Evolutionary conservation across 768 basidiomycete species (phyloP).

Genomic region (Boletus sensibilis): DNA sequence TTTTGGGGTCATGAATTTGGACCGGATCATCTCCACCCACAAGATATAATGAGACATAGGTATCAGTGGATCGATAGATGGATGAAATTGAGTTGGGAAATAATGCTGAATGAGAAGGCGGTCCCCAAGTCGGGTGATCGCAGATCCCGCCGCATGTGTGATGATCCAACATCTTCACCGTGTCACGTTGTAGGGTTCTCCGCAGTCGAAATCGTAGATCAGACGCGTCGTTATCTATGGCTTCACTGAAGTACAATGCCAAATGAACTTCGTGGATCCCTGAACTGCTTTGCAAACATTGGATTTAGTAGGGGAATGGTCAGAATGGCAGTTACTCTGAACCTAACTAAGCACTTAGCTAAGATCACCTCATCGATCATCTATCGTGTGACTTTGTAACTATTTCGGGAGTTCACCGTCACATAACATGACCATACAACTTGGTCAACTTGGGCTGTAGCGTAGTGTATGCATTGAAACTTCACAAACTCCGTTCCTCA

Average conservation of each 20-base stretch:
- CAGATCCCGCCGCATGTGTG: background rate
- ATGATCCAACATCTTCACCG: background rate
- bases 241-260: background rate
- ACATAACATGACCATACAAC: slow-evolving; percentile 13
- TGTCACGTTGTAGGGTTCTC: background rate
- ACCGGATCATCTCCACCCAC: background rate
- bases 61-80: background rate
- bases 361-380: too few relatives aligned
- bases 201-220: background rate
- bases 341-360: too few relatives aligned
- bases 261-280: background rate
- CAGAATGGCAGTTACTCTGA: background rate
- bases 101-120: background rate
- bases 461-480: background rate
- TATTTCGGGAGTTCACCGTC: too few relatives aligned
- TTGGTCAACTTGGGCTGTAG: background rate
- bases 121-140: background rate
- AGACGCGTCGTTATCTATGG: background rate
- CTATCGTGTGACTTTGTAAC: too few relatives aligned
- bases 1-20: background rate
- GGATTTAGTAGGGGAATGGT: background rate
- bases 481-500: background rate
- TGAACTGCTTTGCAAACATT: background rate
- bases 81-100: background rate
- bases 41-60: background rate